Evolutionary conservation across 2,329 filamentous ascomycete species (phyloP).

Genomic region (Ophiocordyceps camponoti-leonardi): DNA sequence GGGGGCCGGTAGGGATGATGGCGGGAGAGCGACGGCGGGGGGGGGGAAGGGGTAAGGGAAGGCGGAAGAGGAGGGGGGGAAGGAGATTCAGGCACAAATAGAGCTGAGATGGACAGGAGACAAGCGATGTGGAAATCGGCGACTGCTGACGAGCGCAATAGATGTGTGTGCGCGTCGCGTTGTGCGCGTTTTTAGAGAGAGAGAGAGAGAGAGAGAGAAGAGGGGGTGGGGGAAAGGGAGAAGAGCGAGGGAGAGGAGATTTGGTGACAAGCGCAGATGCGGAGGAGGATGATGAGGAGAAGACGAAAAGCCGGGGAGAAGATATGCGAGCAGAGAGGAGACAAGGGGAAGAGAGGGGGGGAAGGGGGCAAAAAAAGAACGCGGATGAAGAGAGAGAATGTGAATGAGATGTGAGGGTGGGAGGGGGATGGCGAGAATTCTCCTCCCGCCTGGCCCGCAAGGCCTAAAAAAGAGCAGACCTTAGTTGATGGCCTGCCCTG

Average conservation of each 20-base stretch:
- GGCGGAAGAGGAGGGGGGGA: background rate
- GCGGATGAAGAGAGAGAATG: background rate
- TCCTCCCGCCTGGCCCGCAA: background rate
- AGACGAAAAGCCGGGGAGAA: background rate
- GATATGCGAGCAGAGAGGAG: no score
- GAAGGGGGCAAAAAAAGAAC: background rate
- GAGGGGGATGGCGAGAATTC: background rate
- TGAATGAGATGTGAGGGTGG: background rate
- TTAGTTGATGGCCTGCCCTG: background rate
- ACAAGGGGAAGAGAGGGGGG: background rate
- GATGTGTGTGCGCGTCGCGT: no score
- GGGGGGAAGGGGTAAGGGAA: background rate
- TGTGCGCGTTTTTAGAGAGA: background rate
- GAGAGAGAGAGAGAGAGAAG: background rate
- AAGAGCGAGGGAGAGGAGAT: background rate
- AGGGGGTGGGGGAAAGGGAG: no score
- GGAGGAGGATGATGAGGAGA: background rate
- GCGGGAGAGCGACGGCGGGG: slow-evolving; percentile 4
- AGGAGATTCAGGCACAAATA: background rate
- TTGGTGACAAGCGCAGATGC: background rate
- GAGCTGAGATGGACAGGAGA: slow-evolving; percentile 1
- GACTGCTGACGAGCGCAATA: background rate
- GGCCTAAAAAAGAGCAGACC: background rate
- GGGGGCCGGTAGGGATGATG: slow-evolving; percentile 3
- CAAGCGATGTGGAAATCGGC: background rate